Conservation (phyloP, 2,329 filamentous ascomycete genomes). For the Pseudogymnoascus sp. region DNA sequence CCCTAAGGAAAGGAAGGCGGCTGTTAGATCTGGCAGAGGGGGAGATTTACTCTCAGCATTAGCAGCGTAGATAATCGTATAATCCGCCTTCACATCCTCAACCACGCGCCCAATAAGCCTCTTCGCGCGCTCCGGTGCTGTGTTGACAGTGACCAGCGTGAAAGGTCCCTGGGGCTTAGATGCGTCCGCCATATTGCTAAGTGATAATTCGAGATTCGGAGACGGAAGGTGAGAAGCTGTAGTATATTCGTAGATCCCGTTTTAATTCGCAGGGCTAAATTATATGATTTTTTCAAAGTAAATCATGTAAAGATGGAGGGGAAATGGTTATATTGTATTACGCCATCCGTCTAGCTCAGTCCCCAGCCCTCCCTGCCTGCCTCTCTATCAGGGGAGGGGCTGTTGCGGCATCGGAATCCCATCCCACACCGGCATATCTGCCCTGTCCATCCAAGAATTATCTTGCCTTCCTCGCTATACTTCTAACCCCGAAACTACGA, state of each 20-base stretch:
- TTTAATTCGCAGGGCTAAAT: not conserved
- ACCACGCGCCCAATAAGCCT: slow-evolving; percentile 51
- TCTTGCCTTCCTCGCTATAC: not conserved
- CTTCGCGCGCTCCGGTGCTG: slow-evolving; percentile 55
- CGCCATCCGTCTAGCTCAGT: not conserved
- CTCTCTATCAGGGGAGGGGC: not conserved
- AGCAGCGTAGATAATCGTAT: slow-evolving; percentile 52
- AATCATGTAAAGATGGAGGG: not conserved
- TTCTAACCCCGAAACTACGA: not conserved
- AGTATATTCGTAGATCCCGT: not conserved
- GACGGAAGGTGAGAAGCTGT: not conserved
- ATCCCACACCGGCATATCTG: not conserved
- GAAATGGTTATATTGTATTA: not conserved
- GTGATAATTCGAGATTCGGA: not conserved
- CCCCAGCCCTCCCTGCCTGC: not conserved
- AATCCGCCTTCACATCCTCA: slow-evolving; percentile 52
- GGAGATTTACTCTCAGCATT: slow-evolving; percentile 48
- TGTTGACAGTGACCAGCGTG: slow-evolving; percentile 60
- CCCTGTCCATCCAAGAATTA: not conserved
- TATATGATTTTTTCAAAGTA: not conserved
- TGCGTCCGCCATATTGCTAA: slow-evolving; percentile 15
- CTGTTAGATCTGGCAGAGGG: not conserved
- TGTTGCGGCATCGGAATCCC: not conserved
- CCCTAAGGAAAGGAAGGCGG: not conserved
- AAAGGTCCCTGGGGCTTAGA: slow-evolving; percentile 47